Conservation (phyloP, 1,284 basidiomycete species). For the Mycocalia duriaeana region DNA sequence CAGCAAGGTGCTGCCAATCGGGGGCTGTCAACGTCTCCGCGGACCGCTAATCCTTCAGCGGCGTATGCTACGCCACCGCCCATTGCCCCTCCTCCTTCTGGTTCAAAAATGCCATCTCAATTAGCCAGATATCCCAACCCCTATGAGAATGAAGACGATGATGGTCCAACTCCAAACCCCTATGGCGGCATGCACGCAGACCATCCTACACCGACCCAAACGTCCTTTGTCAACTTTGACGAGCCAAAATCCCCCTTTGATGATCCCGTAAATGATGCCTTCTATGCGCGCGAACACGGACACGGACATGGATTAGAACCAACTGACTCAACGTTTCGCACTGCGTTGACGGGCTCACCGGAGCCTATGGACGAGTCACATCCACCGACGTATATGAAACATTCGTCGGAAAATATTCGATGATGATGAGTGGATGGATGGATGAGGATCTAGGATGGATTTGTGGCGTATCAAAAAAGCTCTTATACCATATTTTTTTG, state of each 20-base stretch:
- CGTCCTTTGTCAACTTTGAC: not conserved
- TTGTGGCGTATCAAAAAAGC: too few species aligned
- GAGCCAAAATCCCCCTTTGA: not conserved
- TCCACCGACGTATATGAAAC: too few species aligned
- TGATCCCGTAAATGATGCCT: too few species aligned
- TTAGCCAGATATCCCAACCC: not conserved
- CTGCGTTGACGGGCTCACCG: not conserved
- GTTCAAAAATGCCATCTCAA: too few species aligned
- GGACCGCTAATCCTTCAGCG: not conserved
- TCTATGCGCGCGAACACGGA: too few species aligned
- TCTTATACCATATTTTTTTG: too few species aligned
- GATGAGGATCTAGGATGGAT: too few species aligned
- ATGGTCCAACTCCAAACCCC: not conserved
- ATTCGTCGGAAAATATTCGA: too few species aligned
- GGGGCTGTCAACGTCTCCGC: not conserved
- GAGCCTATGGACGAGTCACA: not conserved
- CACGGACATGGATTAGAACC: not conserved
- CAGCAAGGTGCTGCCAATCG: too few species aligned
- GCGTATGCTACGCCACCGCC: not conserved
- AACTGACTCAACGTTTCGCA: not conserved
- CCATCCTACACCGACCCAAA: not conserved
- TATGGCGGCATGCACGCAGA: too few species aligned
- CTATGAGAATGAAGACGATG: too few species aligned
- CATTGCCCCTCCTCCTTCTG: not conserved
- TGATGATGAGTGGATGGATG: too few species aligned